Percentiles rank a stretch among this genome's conserved stretches.
These are phyloP conservation scores for Syzygium jambos DNA, from an alignment of 345 rosid genomes.

Conservation along the genomic window DNA sequence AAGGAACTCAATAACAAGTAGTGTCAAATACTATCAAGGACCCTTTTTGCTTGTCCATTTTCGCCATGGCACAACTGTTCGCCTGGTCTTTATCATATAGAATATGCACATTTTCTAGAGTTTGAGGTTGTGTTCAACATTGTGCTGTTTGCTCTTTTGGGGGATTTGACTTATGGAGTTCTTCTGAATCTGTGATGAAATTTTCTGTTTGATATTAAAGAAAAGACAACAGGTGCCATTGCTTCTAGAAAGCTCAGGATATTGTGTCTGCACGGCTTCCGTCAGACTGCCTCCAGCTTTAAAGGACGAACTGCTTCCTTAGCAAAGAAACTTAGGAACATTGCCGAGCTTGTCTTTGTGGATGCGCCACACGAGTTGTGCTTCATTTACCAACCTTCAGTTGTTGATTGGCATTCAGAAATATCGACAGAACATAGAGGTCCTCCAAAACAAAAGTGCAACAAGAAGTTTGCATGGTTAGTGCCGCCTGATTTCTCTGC, in stretches of 20 bases:
- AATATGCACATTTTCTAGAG: not conserved
- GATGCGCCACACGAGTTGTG: constrained; percentile 86
- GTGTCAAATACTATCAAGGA: not conserved
- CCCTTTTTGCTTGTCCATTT: not conserved
- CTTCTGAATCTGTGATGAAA: not conserved
- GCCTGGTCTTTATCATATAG: not conserved
- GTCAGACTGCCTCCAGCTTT: constrained; percentile 88
- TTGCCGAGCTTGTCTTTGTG: constrained; percentile 64
- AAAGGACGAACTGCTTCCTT: constrained; percentile 92
- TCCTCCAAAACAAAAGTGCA: constrained; percentile 49
- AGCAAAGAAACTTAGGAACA: constrained; percentile 80
- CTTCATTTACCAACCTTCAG: constrained; percentile 51
- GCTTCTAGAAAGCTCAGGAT: constrained; percentile 60
- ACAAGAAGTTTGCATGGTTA: constrained; percentile 81
- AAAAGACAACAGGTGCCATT: constrained; percentile 16
- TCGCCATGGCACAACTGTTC: not conserved
- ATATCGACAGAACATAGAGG: constrained; percentile 17
- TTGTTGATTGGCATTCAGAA: not conserved
- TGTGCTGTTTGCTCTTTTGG: not conserved
- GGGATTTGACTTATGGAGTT: not conserved
- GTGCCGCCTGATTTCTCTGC: constrained; percentile 39
- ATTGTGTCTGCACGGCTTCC: constrained; percentile 91
- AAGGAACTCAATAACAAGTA: not conserved
- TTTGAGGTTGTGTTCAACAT: not conserved
- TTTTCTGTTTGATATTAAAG: not conserved